Evolutionary conservation across 352 stramenopile genomes (phyloP).

Genomic region (Pythium aquatile): DNA sequence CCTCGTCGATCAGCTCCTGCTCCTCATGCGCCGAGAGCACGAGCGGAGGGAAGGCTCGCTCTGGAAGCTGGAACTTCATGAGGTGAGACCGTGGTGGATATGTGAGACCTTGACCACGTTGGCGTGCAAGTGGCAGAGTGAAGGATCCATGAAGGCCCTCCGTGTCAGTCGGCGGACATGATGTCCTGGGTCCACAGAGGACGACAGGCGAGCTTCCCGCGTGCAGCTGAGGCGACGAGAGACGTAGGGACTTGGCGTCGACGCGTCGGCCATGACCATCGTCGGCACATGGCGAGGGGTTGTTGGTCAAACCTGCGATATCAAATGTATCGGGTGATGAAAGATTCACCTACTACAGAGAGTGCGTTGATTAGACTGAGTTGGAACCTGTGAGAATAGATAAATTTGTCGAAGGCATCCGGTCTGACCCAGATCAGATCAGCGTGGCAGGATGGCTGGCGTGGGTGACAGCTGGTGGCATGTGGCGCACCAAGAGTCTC

Average conservation of each 20-base stretch:
- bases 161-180: too few species aligned
- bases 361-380: neutral
- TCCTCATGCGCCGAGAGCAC: conserved; percentile 38
- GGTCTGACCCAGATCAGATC: conserved; percentile 3
- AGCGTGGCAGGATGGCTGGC: neutral
- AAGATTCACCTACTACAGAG: neutral
- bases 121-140: neutral
- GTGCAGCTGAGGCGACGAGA: neutral
- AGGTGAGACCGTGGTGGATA: too few species aligned
- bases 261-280: neutral
- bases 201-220: neutral
- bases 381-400: neutral
- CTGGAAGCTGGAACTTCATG: conserved; percentile 30
- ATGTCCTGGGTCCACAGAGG: neutral
- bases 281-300: neutral
- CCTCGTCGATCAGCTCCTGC: conserved; percentile 39
- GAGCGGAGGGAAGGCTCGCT: conserved; percentile 28
- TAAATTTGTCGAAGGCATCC: neutral
- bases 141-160: too few species aligned
- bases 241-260: neutral
- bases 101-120: too few species aligned
- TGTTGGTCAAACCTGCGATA: neutral
- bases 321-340: neutral
- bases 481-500: too few species aligned
- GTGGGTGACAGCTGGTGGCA: neutral